A percentile compares a stretch with the other conserved stretches of the same genome.
phyloP scores from a whole-genome alignment of 345 rosid species.

The Eucalyptus caleyi region DNA sequence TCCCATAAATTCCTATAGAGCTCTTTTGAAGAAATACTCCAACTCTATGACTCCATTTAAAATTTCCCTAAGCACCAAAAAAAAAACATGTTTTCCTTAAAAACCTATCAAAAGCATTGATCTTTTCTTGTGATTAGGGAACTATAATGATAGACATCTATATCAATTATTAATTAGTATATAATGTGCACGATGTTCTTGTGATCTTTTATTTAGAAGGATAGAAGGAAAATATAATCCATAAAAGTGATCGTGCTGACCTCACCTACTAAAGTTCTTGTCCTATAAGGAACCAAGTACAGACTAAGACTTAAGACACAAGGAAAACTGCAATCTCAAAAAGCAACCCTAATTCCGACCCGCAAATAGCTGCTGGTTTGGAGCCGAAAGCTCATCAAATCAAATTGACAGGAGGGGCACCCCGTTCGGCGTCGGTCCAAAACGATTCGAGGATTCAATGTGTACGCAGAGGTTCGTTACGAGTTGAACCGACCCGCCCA shows the following conservation, averaged over 20 bases:
- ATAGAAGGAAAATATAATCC: neutral
- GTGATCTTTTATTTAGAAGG: neutral
- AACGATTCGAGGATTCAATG: neutral
- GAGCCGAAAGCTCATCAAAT: neutral
- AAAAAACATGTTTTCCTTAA: too few relatives aligned
- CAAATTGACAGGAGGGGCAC: neutral
- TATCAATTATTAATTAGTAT: neutral
- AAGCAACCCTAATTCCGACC: neutral
- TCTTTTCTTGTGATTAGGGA: too few relatives aligned
- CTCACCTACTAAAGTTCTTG: neutral
- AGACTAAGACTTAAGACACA: neutral
- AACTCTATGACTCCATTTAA: neutral
- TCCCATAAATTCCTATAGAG: too few relatives aligned
- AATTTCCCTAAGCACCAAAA: too few relatives aligned
- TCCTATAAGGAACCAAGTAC: neutral
- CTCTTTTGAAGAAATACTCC: neutral
- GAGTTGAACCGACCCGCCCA: neutral
- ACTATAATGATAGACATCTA: neutral
- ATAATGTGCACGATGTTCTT: neutral
- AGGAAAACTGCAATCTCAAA: neutral
- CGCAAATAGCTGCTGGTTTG: neutral
- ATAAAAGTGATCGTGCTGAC: neutral
- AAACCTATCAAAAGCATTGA: too few relatives aligned
- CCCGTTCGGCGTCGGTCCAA: neutral
- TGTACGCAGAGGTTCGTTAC: neutral